Conservation (phyloP, 129 eudicot species). For the Chrysanthemum lavandulifolium region DNA sequence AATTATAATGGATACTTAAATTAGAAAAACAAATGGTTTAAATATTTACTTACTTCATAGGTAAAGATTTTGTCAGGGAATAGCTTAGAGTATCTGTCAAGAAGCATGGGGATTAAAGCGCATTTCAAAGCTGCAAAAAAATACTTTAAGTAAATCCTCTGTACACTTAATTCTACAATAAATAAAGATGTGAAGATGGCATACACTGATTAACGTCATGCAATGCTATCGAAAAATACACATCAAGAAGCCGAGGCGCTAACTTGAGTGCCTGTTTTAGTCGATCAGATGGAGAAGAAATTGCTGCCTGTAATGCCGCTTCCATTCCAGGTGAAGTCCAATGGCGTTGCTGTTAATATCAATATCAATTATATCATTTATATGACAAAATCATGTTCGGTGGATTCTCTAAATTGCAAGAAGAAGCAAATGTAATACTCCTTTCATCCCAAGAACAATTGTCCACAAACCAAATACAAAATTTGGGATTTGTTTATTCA, state of each 20-base stretch:
- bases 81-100: constrained; percentile 71
- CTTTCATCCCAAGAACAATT: no score
- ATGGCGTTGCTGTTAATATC: constrained; percentile 75
- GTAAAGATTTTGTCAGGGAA: constrained; percentile 76
- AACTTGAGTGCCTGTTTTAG: constrained; percentile 72
- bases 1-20: no score
- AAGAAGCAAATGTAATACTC: background rate
- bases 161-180: constrained; percentile 12
- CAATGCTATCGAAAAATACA: constrained; percentile 76
- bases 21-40: no score
- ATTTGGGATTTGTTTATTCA: no score
- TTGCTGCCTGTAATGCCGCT: constrained; percentile 71
- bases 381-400: background rate
- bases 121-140: constrained; percentile 79
- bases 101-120: constrained; percentile 82
- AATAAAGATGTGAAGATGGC: constrained; percentile 20
- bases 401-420: constrained; percentile 4
- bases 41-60: constrained; percentile 54
- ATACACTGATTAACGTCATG: constrained; percentile 75
- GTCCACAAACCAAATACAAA: no score
- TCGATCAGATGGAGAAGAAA: constrained; percentile 60
- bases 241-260: constrained; percentile 84
- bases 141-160: constrained; percentile 1
- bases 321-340: constrained; percentile 95
- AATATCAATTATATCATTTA: constrained; percentile 32